Conservation (phyloP, 352 stramenopile genomes). For the Phytophthora tentaculata region DNA sequence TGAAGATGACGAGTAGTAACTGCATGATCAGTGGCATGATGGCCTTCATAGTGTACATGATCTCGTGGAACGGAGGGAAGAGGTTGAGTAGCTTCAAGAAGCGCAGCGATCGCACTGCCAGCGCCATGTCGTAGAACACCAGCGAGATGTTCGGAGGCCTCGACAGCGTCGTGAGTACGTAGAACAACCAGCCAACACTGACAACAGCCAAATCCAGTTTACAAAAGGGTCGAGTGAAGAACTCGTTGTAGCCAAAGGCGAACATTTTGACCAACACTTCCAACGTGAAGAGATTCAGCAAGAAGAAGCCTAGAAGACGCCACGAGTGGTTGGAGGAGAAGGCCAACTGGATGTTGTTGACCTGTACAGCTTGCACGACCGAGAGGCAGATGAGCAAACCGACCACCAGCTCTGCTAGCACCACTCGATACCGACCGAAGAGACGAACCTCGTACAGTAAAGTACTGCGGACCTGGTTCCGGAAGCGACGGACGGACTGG, state of each 20-base stretch:
- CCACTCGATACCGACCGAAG: conserved; percentile 69
- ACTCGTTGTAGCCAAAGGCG: conserved; percentile 77
- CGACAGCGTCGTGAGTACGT: conserved; percentile 69
- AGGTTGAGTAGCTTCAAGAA: conserved; percentile 87
- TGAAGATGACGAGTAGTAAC: conserved; percentile 83
- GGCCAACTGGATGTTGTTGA: conserved; percentile 83
- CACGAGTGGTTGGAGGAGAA: conserved; percentile 80
- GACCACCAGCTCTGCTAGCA: conserved; percentile 77
- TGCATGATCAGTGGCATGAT: conserved; percentile 84
- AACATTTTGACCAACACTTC: conserved; percentile 83
- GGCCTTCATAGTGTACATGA: conserved; percentile 86
- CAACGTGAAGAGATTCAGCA: conserved; percentile 77
- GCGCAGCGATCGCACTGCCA: conserved; percentile 77
- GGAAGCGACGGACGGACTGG: conserved; percentile 59
- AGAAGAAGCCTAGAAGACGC: conserved; percentile 70
- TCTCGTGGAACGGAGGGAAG: conserved; percentile 84
- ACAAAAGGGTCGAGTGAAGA: conserved; percentile 83
- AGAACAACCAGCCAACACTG: conserved; percentile 81
- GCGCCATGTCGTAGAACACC: conserved; percentile 79
- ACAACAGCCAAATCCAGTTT: conserved; percentile 78
- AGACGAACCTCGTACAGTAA: conserved; percentile 70
- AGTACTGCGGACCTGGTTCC: conserved; percentile 54
- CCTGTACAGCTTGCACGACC: conserved; percentile 80
- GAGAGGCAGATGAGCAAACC: conserved; percentile 78
- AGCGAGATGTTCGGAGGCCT: conserved; percentile 67